A percentile compares a stretch with the other conserved stretches of the same genome.
These are phyloP conservation scores for Blastobotrys raffinosifermentans DNA, from an alignment of 1,139 yeast species.

Conservation along the genomic window DNA sequence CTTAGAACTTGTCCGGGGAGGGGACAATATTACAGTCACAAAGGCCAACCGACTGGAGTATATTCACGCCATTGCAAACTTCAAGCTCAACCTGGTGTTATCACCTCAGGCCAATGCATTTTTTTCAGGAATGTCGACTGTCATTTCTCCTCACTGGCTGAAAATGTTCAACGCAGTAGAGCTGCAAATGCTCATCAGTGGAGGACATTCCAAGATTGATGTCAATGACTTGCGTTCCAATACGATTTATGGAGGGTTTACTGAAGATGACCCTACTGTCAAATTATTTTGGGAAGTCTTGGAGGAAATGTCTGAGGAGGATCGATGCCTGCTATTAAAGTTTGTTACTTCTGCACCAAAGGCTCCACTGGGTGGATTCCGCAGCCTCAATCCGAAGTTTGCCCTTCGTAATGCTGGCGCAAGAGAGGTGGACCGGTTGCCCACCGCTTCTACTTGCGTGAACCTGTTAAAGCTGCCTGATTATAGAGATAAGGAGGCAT, in stretches of 20 bases:
- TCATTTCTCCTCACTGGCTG: constrained; percentile 71
- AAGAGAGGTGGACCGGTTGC: constrained; percentile 47
- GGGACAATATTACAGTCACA: constrained; percentile 51
- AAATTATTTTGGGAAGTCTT: constrained; percentile 70
- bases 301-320: constrained; percentile 56
- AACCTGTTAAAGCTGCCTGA: constrained; percentile 82
- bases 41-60: constrained; percentile 63
- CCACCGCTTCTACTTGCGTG: constrained; percentile 92
- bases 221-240: constrained; percentile 60
- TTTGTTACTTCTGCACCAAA: constrained; percentile 90
- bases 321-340: constrained; percentile 59
- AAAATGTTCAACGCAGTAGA: constrained; percentile 80
- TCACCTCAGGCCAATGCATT: constrained; percentile 58
- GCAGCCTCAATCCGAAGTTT: constrained; percentile 65
- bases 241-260: constrained; percentile 64
- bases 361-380: constrained; percentile 87
- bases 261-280: constrained; percentile 47
- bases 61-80: constrained; percentile 72
- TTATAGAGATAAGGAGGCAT: constrained; percentile 53
- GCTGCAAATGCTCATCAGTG: constrained; percentile 78
- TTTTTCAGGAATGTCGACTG: constrained; percentile 60
- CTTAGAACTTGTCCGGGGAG: constrained; percentile 59
- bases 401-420: constrained; percentile 71
- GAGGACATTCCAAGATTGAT: constrained; percentile 66
- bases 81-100: constrained; percentile 62